A percentile compares a stretch with the other conserved stretches of the same genome.
Evolutionary conservation across 176 grass and related monocot genomes (phyloP).

Genomic region (Ensete ventricosum): DNA sequence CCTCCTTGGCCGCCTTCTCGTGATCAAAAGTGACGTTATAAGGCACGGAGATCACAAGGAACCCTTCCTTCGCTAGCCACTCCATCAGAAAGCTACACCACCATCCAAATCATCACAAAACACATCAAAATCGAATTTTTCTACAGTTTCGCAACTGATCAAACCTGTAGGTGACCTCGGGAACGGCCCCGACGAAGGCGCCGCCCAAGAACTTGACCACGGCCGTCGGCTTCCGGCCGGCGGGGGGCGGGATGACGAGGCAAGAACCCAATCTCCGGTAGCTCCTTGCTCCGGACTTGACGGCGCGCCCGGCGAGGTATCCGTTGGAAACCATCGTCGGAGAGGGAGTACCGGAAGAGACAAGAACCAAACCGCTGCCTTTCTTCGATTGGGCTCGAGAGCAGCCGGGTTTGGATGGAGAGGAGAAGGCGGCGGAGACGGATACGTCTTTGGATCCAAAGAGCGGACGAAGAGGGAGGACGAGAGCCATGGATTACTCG

Average conservation of each 20-base stretch:
- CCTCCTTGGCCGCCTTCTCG: conserved; percentile 56
- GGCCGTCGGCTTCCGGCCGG: conserved; percentile 42
- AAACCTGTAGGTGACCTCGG: conserved; percentile 73
- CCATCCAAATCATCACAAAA: not conserved
- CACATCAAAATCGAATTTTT: not conserved
- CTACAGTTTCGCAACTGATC: not conserved
- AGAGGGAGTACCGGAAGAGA: not conserved
- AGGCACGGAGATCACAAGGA: conserved; percentile 76
- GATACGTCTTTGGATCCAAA: not conserved
- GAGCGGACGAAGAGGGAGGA: conserved; percentile 9
- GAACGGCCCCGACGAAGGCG: conserved; percentile 78
- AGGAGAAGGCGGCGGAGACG: not conserved
- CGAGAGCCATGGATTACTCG: conserved; percentile 28
- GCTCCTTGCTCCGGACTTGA: conserved; percentile 8
- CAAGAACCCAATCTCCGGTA: conserved; percentile 50
- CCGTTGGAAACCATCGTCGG: conserved; percentile 11
- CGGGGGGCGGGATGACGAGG: conserved; percentile 56
- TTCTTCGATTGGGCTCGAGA: not conserved
- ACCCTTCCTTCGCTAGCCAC: conserved; percentile 71
- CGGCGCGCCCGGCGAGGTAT: conserved; percentile 5
- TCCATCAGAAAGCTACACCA: conserved; percentile 62
- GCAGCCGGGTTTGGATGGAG: not conserved
- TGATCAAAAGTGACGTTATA: conserved; percentile 93
- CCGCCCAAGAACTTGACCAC: conserved; percentile 84
- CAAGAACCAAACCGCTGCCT: not conserved